Evolutionary conservation across 2,329 filamentous ascomycete species (phyloP).

Genomic region (Aspergillus pseudotamarii): DNA sequence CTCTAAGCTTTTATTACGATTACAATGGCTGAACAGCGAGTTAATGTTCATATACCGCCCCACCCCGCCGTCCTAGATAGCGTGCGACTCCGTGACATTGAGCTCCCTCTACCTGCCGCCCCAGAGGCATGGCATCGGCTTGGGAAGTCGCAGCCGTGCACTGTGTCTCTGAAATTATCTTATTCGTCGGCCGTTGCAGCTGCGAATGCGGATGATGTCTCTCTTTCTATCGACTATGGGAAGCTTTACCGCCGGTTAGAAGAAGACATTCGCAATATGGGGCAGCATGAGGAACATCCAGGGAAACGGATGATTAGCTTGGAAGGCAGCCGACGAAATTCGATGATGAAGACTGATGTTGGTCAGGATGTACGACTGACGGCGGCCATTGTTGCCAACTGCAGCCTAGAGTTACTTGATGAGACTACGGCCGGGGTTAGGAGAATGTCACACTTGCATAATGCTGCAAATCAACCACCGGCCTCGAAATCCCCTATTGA

Average conservation of each 20-base stretch:
- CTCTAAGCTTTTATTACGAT: not conserved
- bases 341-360: constrained; percentile 30
- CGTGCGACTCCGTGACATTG: constrained; percentile 46
- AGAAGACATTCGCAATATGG: constrained; percentile 34
- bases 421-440: constrained; percentile 40
- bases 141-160: constrained; percentile 49
- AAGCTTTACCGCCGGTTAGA: constrained; percentile 49
- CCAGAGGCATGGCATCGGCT: constrained; percentile 51
- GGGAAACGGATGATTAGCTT: constrained; percentile 30
- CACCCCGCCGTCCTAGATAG: constrained; percentile 40
- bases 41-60: constrained; percentile 34
- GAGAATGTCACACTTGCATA: constrained; percentile 36
- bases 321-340: constrained; percentile 31
- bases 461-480: constrained; percentile 10
- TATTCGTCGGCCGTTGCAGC: constrained; percentile 46
- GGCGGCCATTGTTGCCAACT: constrained; percentile 38
- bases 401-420: constrained; percentile 37
- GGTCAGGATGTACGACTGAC: constrained; percentile 41
- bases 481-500: constrained; percentile 27
- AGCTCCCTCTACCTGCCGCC: constrained; percentile 46
- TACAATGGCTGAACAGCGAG: constrained; percentile 28
- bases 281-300: constrained; percentile 24
- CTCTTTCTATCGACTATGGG: constrained; percentile 51
- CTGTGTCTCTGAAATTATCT: constrained; percentile 46
- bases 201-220: constrained; percentile 48